Conservation (phyloP, 1,284 basidiomycete species). For the Coniferiporia sulphurascens region DNA sequence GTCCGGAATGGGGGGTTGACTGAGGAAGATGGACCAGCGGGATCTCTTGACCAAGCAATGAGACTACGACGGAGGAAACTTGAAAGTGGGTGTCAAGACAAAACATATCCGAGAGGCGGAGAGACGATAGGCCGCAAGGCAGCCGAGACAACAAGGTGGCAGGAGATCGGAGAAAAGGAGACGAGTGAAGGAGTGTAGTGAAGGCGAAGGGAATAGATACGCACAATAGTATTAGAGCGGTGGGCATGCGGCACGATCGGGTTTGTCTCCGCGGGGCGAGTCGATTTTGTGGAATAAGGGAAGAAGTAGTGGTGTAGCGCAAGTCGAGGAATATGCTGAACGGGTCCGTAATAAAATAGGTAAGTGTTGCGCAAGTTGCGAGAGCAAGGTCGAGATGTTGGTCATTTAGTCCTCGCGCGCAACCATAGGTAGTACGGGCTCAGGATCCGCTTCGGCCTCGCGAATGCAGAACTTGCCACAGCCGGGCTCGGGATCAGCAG, state of each 20-base stretch:
- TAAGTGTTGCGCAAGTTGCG: background rate
- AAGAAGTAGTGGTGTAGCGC: background rate
- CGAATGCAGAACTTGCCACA: constrained; percentile 2
- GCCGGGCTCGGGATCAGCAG: background rate
- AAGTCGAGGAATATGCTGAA: background rate
- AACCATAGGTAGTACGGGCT: background rate
- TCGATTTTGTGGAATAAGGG: background rate
- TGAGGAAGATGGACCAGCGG: background rate
- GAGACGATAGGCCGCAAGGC: too few relatives aligned
- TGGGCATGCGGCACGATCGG: constrained; percentile 1
- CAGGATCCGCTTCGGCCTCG: background rate
- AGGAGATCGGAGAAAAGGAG: background rate
- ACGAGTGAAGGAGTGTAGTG: background rate
- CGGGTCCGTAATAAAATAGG: background rate
- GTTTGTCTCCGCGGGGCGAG: background rate
- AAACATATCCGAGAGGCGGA: background rate
- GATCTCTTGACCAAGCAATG: background rate
- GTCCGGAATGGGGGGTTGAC: background rate
- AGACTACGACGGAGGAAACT: background rate
- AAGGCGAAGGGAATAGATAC: constrained; percentile 10
- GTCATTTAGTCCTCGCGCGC: background rate
- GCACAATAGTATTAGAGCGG: constrained; percentile 1
- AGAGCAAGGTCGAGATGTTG: background rate
- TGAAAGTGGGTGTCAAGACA: background rate
- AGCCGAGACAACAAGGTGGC: background rate